Evolutionary conservation across 768 basidiomycete species (phyloP), one percentile per base, ranked within the genome.

Genomic region (Hydnum rufescens): DNA sequence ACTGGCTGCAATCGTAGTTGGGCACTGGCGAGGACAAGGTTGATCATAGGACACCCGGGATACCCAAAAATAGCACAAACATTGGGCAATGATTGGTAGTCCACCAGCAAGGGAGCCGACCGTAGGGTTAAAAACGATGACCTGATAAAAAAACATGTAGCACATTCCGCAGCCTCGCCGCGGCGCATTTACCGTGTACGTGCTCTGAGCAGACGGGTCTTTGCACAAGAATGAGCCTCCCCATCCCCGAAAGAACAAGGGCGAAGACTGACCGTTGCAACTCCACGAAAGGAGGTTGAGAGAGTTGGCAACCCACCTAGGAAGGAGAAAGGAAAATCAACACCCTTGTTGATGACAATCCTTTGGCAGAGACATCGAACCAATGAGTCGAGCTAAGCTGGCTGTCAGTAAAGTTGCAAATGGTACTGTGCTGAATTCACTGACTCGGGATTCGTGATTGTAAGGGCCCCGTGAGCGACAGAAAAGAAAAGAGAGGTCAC

Each of bases 251-350:
- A 8, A 28, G 8, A 47, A 28, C 26, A 13, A 47, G 26, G 44
- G 44, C 26, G 26, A 47, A 16, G 1, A 25, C 44, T 13, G 13
- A 47, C 44, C 44, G 8, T 47, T 13, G 26, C 44, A 47, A 8
- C 13, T 13, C 44, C 44, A 47, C 13, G 13, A 28, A 26, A 47
- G 44, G 13, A 47, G 44, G 44, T 47, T 47, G 44, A 47, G 13
- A 13, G 44, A 47, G 44, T 47, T 47, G 8, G 44, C 44, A 47
- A 47, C 44, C 44, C 44, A 47, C 44, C 44, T 47, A 26, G 19
- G 19, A 8, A 39, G 19, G 8, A 39, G n/a, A n/a, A n/a, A n/a
- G n/a, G n/a, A n/a, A n/a, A n/a, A n/a, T n/a, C n/a, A n/a, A n/a
- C n/a, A n/a, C n/a, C n/a, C n/a, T n/a, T n/a, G n/a, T n/a, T n/a